Percentiles rank a stretch among this genome's conserved stretches.
Evolutionary conservation across 441 rosid species (phyloP).

Genomic region (Sinapis alba): DNA sequence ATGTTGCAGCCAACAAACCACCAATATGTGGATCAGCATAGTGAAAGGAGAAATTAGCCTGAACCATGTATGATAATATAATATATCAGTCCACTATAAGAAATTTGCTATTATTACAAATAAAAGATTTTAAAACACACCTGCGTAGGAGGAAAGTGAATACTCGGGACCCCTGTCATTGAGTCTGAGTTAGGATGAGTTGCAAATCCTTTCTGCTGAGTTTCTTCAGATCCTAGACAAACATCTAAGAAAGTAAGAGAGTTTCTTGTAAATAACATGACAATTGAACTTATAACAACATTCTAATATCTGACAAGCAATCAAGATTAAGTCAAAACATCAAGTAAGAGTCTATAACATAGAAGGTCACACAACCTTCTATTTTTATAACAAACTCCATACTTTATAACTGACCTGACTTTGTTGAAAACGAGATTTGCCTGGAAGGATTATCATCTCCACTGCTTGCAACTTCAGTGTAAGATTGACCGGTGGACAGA

Average conservation of each 20-base stretch:
- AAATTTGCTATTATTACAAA: slow-evolving; percentile 8
- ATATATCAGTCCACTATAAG: slow-evolving; percentile 13
- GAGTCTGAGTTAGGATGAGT: neutral
- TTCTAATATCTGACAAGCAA: neutral
- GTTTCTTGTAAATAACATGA: neutral
- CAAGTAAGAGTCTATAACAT: neutral
- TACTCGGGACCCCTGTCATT: neutral
- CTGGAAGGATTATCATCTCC: slow-evolving; percentile 46
- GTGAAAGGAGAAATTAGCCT: slow-evolving; percentile 59
- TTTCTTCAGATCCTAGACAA: neutral
- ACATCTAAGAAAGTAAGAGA: neutral
- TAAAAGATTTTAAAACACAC: neutral
- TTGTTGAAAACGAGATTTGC: slow-evolving; percentile 36
- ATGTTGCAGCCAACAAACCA: slow-evolving; percentile 50
- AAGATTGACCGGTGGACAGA: slow-evolving; percentile 72
- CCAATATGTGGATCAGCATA: slow-evolving; percentile 59
- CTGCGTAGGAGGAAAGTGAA: neutral
- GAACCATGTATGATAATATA: slow-evolving; percentile 16
- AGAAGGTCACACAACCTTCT: neutral
- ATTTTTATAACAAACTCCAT: neutral
- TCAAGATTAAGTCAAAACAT: neutral
- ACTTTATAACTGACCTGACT: slow-evolving; percentile 39
- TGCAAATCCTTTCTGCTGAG: neutral
- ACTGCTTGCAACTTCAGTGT: slow-evolving; percentile 52
- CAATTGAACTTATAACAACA: neutral